A percentile compares a stretch with the other conserved stretches of the same genome.
These are phyloP conservation scores for Phoma sp. DNA, from an alignment of 2,329 filamentous ascomycete genomes.

Conservation along the genomic window DNA sequence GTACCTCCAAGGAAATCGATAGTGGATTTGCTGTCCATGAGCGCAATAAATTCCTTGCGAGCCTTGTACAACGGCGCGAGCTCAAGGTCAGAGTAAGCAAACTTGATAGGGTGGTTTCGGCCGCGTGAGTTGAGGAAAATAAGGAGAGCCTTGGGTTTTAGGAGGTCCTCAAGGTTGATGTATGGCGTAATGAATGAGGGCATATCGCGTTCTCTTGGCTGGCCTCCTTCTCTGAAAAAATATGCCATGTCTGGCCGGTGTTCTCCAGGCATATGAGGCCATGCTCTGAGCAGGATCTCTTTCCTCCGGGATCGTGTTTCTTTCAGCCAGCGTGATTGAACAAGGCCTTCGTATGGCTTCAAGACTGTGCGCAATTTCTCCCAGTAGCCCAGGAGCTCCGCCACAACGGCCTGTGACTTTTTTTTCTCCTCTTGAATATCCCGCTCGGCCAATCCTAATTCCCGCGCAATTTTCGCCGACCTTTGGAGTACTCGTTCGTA, in stretches of 20 bases:
- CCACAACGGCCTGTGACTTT: constrained; percentile 42
- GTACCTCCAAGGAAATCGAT: no score
- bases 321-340: constrained; percentile 64
- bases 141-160: constrained; percentile 55
- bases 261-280: constrained; percentile 50
- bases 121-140: constrained; percentile 61
- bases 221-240: no score
- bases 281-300: constrained; percentile 56
- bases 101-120: constrained; percentile 55
- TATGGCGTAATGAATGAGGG: constrained; percentile 60
- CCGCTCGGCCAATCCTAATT: no score
- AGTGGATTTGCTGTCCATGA: not conserved
- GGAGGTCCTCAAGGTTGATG: constrained; percentile 66
- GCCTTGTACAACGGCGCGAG: constrained; percentile 32
- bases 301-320: constrained; percentile 57
- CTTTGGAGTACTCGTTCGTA: no score
- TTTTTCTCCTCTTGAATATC: no score
- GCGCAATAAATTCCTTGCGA: constrained; percentile 25
- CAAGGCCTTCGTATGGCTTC: no score
- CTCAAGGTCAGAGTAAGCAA: constrained; percentile 56
- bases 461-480: no score
- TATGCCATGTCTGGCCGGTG: constrained; percentile 67
- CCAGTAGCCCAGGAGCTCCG: no score
- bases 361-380: no score
- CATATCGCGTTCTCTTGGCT: constrained; percentile 41